Percentiles rank a stretch among this genome's conserved stretches.
Evolutionary conservation across 805 yeast genomes (phyloP).

Genomic region (Cyberlindnera maclurae): DNA sequence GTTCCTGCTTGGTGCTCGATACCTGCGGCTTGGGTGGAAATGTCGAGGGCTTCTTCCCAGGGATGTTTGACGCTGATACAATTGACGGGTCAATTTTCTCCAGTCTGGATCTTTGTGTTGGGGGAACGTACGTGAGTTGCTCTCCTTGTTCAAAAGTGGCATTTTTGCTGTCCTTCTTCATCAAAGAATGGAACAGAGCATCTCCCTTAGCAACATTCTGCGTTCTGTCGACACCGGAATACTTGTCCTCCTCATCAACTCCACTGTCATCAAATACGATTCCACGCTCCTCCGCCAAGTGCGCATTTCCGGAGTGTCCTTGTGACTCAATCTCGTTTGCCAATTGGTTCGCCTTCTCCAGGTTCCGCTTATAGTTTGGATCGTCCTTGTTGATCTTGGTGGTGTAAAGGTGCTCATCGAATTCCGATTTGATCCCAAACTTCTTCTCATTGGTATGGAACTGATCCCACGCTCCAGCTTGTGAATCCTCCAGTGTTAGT

Average conservation of each 20-base stretch:
- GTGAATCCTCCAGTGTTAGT: conserved; percentile 31
- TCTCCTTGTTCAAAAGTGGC: conserved; percentile 34
- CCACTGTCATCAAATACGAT: conserved; percentile 71
- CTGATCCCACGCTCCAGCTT: conserved; percentile 72
- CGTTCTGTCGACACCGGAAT: conserved; percentile 65
- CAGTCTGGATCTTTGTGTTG: conserved; percentile 45
- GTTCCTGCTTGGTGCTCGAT: conserved; percentile 15
- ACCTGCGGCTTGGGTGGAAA: conserved; percentile 22
- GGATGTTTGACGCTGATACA: conserved; percentile 38
- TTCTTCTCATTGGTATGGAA: conserved; percentile 84
- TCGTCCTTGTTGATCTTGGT: conserved; percentile 63
- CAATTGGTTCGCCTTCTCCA: conserved; percentile 64
- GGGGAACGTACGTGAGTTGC: conserved; percentile 40
- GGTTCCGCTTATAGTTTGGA: conserved; percentile 63
- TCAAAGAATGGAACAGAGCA: conserved; percentile 23
- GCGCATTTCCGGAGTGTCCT: conserved; percentile 58
- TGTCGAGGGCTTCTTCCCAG: conserved; percentile 12
- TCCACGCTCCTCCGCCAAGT: conserved; percentile 91
- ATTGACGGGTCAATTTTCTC: conserved; percentile 57
- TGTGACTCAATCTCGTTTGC: conserved; percentile 80
- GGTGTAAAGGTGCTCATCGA: conserved; percentile 81
- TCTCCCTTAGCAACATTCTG: conserved; percentile 11
- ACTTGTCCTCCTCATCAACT: conserved; percentile 91
- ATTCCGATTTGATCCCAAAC: conserved; percentile 81
- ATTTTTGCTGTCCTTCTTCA: conserved; percentile 31